Evolutionary conservation across 164 flowering plant species (phyloP).

Genomic region (Amborella trichopoda): DNA sequence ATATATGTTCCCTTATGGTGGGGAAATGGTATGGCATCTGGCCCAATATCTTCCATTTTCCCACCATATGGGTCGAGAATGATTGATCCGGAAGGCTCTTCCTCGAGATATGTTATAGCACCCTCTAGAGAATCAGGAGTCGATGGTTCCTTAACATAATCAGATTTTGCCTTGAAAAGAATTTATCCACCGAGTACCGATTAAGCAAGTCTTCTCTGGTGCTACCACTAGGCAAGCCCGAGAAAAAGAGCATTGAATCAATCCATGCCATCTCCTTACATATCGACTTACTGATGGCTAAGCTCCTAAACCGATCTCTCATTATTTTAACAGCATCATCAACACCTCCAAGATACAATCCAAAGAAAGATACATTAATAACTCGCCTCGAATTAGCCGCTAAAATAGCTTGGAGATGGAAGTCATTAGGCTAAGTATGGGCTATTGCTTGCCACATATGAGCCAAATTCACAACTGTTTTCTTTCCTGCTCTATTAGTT

Average conservation of each 20-base stretch:
- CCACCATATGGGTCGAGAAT: constrained; percentile 17
- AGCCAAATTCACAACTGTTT: constrained; percentile 15
- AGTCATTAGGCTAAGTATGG: constrained; percentile 9
- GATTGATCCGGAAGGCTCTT: not conserved
- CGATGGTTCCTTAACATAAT: constrained; percentile 11
- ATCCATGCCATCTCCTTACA: constrained; percentile 11
- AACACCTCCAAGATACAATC: constrained; percentile 20
- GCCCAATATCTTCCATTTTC: constrained; percentile 6
- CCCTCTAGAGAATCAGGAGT: constrained; percentile 3
- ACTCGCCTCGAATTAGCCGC: not conserved
- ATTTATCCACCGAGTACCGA: too few relatives aligned
- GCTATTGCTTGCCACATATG: constrained; percentile 24
- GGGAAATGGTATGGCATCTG: constrained; percentile 15
- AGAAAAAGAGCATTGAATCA: constrained; percentile 5
- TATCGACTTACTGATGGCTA: constrained; percentile 10
- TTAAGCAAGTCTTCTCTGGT: not conserved
- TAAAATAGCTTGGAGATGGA: constrained; percentile 8
- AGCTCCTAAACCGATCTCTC: constrained; percentile 21
- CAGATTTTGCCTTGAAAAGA: constrained; percentile 8
- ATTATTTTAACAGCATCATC: constrained; percentile 13
- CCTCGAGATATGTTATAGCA: constrained; percentile 1
- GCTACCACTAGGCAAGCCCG: too few relatives aligned
- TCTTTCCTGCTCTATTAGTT: constrained; percentile 4
- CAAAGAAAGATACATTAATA: constrained; percentile 4
- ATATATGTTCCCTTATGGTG: constrained; percentile 9